Evolutionary conservation across 768 basidiomycete genomes (phyloP).

Genomic region (Chalciporus piperatus): DNA sequence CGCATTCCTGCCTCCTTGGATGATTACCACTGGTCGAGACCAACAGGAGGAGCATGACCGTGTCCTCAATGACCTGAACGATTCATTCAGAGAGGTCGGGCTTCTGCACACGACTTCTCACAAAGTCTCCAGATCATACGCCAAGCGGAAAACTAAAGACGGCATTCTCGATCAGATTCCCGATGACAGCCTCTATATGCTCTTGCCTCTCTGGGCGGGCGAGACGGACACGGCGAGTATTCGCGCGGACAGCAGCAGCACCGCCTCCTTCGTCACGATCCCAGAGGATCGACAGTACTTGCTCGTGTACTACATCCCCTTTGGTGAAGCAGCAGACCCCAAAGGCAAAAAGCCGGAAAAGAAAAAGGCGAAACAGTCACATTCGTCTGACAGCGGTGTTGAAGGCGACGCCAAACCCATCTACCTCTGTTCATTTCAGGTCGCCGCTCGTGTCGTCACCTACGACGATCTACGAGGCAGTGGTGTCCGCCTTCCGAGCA

Average conservation of each 20-base stretch:
- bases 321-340: conserved; percentile 16
- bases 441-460: conserved; percentile 70
- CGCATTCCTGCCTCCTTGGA: conserved; percentile 55
- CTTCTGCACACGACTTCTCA: conserved; percentile 57
- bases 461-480: conserved; percentile 71
- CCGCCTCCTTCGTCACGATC: conserved; percentile 38
- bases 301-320: conserved; percentile 76
- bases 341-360: conserved; percentile 26
- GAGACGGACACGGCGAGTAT: conserved; percentile 54
- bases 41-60: conserved; percentile 67
- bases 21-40: conserved; percentile 58
- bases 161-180: conserved; percentile 63
- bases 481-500: conserved; percentile 70
- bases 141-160: conserved; percentile 16
- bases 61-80: conserved; percentile 65
- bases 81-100: conserved; percentile 79
- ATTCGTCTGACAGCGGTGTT: conserved; percentile 25
- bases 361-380: conserved; percentile 31
- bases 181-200: conserved; percentile 73
- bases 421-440: conserved; percentile 62
- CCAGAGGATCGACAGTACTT: conserved; percentile 63
- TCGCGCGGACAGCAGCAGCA: conserved; percentile 20
- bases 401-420: conserved; percentile 44
- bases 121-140: conserved; percentile 23
- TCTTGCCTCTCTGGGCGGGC: conserved; percentile 80